phyloP scores from a whole-genome alignment of 768 basidiomycete genomes.

The Amyloporia xantha region DNA sequence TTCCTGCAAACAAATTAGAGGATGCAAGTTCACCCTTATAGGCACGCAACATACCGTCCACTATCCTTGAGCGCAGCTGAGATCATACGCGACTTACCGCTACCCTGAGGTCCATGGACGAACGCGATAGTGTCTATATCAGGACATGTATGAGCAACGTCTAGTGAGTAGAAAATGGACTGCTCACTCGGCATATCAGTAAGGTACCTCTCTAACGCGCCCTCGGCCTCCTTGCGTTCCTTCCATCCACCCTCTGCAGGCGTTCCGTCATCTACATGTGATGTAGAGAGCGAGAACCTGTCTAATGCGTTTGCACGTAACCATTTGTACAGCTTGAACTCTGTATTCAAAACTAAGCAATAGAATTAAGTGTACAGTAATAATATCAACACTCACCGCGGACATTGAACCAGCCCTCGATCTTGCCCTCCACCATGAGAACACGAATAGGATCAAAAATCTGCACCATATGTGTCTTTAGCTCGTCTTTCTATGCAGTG shows the following conservation, averaged over 20 bases:
- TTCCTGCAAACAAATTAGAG: conserved; percentile 36
- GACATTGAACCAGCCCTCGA: conserved; percentile 81
- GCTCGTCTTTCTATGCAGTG: background rate
- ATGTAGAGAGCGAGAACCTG: conserved; percentile 30
- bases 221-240: conserved; percentile 75
- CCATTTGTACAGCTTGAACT: conserved; percentile 75
- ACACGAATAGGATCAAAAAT: conserved; percentile 90
- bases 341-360: conserved; percentile 29
- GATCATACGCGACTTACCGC: conserved; percentile 66
- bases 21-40: background rate
- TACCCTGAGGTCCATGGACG: conserved; percentile 78
- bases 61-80: conserved; percentile 43
- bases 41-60: conserved; percentile 36
- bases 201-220: conserved; percentile 62
- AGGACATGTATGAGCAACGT: too few species aligned
- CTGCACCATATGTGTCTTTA: conserved; percentile 30
- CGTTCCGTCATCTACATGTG: conserved; percentile 13
- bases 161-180: background rate
- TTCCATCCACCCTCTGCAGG: conserved; percentile 59
- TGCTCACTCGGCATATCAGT: conserved; percentile 66
- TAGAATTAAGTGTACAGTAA: background rate
- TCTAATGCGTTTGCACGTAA: conserved; percentile 55
- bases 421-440: conserved; percentile 74
- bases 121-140: conserved; percentile 64
- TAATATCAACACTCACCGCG: conserved; percentile 38